Evolutionary conservation across 345 rosid genomes (phyloP).

Genomic region (Eucalyptus viminalis): DNA sequence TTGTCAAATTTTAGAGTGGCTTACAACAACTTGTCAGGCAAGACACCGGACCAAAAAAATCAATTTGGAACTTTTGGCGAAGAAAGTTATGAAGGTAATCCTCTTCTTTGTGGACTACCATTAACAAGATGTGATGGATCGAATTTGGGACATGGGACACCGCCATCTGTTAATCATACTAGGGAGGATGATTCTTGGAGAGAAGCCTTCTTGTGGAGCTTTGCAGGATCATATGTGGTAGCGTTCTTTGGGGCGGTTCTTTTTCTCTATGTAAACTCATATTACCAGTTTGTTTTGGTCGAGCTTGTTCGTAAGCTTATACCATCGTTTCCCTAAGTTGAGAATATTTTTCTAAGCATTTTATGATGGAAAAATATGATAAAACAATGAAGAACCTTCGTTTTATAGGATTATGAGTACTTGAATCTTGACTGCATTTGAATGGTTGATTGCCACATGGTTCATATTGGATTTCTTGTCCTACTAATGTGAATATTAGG

Average conservation of each 20-base stretch:
- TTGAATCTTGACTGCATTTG: background rate
- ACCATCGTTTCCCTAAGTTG: background rate
- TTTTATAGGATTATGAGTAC: background rate
- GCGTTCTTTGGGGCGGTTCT: background rate
- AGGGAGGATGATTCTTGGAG: background rate
- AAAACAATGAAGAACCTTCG: background rate
- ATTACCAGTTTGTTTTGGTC: background rate
- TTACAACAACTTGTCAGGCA: constrained; percentile 7
- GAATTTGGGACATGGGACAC: background rate
- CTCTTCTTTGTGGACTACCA: background rate
- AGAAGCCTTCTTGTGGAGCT: background rate
- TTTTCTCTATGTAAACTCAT: background rate
- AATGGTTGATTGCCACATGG: background rate
- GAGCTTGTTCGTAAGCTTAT: background rate
- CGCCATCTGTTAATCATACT: background rate
- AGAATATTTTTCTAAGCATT: background rate
- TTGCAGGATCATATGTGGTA: background rate
- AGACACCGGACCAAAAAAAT: background rate
- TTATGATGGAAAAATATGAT: background rate
- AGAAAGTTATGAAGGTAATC: background rate
- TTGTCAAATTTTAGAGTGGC: background rate
- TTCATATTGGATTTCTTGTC: background rate
- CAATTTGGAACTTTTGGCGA: background rate
- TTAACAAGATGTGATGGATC: background rate
- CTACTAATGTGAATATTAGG: background rate